Evolutionary conservation across 2,329 filamentous ascomycete species (phyloP).

Genomic region (Alternaria postmessia): DNA sequence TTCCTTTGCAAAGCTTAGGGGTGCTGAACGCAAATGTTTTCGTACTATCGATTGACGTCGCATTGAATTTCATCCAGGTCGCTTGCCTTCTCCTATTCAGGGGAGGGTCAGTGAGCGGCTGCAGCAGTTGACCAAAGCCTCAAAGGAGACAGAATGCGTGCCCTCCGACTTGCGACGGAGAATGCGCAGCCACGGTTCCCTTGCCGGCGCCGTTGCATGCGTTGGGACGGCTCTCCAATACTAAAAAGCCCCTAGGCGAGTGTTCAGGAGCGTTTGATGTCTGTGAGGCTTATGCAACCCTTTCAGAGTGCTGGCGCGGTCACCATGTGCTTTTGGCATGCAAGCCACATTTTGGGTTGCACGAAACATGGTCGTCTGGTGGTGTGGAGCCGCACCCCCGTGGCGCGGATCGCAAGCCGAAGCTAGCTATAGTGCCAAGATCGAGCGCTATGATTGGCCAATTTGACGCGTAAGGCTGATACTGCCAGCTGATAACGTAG

Average conservation of each 20-base stretch:
- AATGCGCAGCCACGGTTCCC: background rate
- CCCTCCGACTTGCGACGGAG: background rate
- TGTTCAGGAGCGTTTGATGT: background rate
- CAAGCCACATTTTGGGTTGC: background rate
- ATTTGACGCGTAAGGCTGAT: background rate
- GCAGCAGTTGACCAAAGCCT: background rate
- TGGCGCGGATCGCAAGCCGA: background rate
- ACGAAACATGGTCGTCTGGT: background rate
- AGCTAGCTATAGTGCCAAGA: background rate
- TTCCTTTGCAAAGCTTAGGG: background rate
- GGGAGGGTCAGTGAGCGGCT: background rate
- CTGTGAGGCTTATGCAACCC: slow-evolving; percentile 2
- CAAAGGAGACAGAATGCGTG: background rate
- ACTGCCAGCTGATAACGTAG: background rate
- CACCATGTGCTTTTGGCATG: background rate
- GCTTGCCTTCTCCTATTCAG: background rate
- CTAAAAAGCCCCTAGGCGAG: background rate
- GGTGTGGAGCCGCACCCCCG: slow-evolving; percentile 1
- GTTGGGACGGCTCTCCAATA: background rate
- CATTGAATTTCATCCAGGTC: background rate
- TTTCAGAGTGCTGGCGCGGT: background rate
- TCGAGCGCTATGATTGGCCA: background rate
- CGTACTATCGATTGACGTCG: background rate
- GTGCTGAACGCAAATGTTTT: background rate
- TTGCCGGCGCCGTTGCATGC: background rate